Percentiles rank a stretch among this genome's conserved stretches.
These are phyloP conservation scores for Chlorophyllum brunneum DNA, from an alignment of 768 basidiomycete genomes.

Conservation along the genomic window DNA sequence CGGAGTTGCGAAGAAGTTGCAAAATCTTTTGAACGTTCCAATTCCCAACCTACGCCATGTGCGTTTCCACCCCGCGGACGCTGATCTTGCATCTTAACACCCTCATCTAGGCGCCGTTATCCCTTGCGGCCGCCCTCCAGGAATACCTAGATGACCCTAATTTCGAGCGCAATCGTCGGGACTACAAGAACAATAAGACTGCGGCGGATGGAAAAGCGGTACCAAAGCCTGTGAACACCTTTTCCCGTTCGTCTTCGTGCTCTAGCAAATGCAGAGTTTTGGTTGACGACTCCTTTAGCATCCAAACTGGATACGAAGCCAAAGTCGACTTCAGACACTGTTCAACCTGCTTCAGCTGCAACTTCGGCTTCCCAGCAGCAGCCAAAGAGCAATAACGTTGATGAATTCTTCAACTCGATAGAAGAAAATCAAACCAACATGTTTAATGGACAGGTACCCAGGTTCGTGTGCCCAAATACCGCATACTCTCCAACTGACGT, in stretches of 20 bases:
- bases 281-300: background rate
- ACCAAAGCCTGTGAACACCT: background rate
- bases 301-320: background rate
- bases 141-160: conserved; percentile 96
- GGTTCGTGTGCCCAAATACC: conserved; percentile 31
- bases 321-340: background rate
- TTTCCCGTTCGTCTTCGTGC: background rate
- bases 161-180: conserved; percentile 91
- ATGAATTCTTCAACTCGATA: conserved; percentile 89
- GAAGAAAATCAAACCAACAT: conserved; percentile 75
- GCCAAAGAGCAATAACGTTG: conserved; percentile 45
- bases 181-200: conserved; percentile 83
- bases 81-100: background rate
- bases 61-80: conserved; percentile 27
- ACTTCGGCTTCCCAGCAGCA: conserved; percentile 22
- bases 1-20: conserved; percentile 86
- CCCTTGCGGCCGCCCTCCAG: conserved; percentile 87
- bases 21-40: conserved; percentile 89
- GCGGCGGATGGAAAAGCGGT: conserved; percentile 40
- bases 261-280: background rate
- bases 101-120: conserved; percentile 76
- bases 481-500: background rate
- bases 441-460: conserved; percentile 61
- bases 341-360: conserved; percentile 15
- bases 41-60: conserved; percentile 94